Evolutionary conservation across 1,284 basidiomycete genomes (phyloP).

Genomic region (Heliocybe sulcata): DNA sequence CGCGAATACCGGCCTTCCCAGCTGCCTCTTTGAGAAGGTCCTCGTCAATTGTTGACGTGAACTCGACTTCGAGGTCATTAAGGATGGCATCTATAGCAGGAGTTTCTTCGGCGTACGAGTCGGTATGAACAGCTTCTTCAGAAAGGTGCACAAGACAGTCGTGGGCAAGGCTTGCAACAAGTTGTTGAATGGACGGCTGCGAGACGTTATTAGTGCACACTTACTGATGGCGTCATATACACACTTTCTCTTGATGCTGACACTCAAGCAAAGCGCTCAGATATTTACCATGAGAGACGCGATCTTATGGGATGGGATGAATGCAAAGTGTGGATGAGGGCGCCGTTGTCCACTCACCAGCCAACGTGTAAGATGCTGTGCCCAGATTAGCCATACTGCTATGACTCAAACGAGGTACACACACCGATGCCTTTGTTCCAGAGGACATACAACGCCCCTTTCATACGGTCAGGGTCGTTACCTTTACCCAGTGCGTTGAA

Average conservation of each 20-base stretch:
- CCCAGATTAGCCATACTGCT: slow-evolving; percentile 3
- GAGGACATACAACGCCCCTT: slow-evolving; percentile 88
- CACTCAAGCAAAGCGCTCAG: slow-evolving; percentile 72
- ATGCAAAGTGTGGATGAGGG: background rate
- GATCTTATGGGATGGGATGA: slow-evolving; percentile 38
- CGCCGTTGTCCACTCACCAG: slow-evolving; percentile 35
- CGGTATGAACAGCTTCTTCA: slow-evolving; percentile 57
- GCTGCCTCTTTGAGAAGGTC: slow-evolving; percentile 35
- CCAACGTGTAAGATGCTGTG: slow-evolving; percentile 54
- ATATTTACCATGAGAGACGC: slow-evolving; percentile 59
- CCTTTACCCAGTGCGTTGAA: slow-evolving; percentile 72
- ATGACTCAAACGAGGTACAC: slow-evolving; percentile 11
- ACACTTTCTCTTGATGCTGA: slow-evolving; percentile 89
- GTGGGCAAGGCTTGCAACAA: slow-evolving; percentile 68
- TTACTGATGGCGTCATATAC: background rate
- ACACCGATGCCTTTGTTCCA: slow-evolving; percentile 70
- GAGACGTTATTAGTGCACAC: slow-evolving; percentile 7
- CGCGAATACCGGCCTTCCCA: slow-evolving; percentile 32
- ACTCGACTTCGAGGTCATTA: slow-evolving; percentile 39
- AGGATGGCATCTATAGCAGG: slow-evolving; percentile 39
- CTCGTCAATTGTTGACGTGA: slow-evolving; percentile 36
- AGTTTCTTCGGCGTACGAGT: slow-evolving; percentile 43
- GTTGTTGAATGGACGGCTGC: slow-evolving; percentile 87
- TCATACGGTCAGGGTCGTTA: slow-evolving; percentile 90
- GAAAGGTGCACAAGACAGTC: slow-evolving; percentile 56